Evolutionary conservation across 805 yeast species (phyloP).

Genomic region (Yamadazyma philogaea): DNA sequence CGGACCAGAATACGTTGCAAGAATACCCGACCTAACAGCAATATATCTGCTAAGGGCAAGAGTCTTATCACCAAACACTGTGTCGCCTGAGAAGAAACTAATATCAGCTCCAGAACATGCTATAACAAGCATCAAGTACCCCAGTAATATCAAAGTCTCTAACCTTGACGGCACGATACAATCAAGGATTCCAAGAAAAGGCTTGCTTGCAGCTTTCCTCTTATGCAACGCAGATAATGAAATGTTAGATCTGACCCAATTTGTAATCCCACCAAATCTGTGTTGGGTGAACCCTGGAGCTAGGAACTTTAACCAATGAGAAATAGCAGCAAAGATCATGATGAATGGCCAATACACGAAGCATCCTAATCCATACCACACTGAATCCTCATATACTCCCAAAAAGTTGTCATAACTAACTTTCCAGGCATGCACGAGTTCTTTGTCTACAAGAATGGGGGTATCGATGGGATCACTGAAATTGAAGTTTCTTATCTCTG

Average conservation of each 20-base stretch:
- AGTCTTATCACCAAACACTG: slow-evolving; percentile 19
- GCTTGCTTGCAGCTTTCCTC: slow-evolving; percentile 20
- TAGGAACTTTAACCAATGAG: slow-evolving; percentile 39
- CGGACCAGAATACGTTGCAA: slow-evolving; percentile 47
- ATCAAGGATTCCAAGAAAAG: slow-evolving; percentile 19
- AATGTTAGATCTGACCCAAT: slow-evolving; percentile 23
- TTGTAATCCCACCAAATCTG: slow-evolving; percentile 27
- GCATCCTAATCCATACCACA: slow-evolving; percentile 35
- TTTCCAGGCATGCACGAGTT: slow-evolving; percentile 3
- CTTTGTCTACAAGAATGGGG: slow-evolving; percentile 20
- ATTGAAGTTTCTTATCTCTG: slow-evolving; percentile 24
- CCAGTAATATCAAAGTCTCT: slow-evolving; percentile 29
- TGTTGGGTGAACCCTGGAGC: slow-evolving; percentile 34
- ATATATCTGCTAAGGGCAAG: slow-evolving; percentile 28
- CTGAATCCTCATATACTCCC: slow-evolving; percentile 23
- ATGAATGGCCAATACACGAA: slow-evolving; percentile 50
- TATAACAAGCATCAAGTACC: slow-evolving; percentile 20
- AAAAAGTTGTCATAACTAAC: slow-evolving; percentile 16
- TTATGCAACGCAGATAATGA: slow-evolving; percentile 27
- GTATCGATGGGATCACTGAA: slow-evolving; percentile 16
- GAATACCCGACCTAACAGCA: slow-evolving; percentile 54
- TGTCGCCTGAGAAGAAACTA: slow-evolving; percentile 20
- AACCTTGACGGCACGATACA: slow-evolving; percentile 34
- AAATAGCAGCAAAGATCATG: slow-evolving; percentile 38
- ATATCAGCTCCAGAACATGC: slow-evolving; percentile 18